phyloP scores from a whole-genome alignment of 371 early-diverging fungal genomes.

The Mucor velutinosus region DNA sequence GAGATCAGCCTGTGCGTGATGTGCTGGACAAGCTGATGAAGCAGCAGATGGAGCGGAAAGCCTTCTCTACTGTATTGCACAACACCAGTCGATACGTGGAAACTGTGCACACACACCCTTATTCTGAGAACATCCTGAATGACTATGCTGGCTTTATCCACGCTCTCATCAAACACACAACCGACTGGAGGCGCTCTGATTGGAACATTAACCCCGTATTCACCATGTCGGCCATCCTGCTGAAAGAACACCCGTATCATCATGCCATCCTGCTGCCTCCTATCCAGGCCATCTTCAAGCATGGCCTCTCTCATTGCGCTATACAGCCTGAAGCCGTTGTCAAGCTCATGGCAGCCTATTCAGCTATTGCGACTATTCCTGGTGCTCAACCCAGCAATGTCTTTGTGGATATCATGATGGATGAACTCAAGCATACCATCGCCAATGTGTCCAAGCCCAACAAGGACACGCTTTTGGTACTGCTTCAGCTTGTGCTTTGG shows the following conservation, averaged over 20 bases:
- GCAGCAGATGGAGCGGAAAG: constrained; percentile 56
- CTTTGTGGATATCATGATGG: constrained; percentile 48
- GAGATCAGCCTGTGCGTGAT: constrained; percentile 65
- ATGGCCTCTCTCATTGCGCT: constrained; percentile 44
- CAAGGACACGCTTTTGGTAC: constrained; percentile 44
- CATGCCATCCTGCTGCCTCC: constrained; percentile 39
- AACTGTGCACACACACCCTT: constrained; percentile 56
- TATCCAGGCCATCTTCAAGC: constrained; percentile 43
- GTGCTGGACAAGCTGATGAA: constrained; percentile 62
- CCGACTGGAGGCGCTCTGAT: constrained; percentile 52
- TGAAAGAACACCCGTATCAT: constrained; percentile 53
- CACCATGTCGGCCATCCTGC: constrained; percentile 50
- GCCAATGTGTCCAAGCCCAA: constrained; percentile 25
- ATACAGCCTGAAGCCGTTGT: constrained; percentile 40
- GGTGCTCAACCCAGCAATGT: constrained; percentile 34
- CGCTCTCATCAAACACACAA: constrained; percentile 45
- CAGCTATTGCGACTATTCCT: constrained; percentile 31
- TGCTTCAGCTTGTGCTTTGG: constrained; percentile 51
- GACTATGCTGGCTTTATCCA: constrained; percentile 50
- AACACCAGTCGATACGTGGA: constrained; percentile 61
- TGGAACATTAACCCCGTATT: constrained; percentile 60
- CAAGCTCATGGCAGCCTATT: constrained; percentile 45
- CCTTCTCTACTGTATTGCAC: constrained; percentile 59
- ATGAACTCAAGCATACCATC: constrained; percentile 41
- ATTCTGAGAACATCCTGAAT: constrained; percentile 43